Base-by-base conservation (phyloP, 192 early-diverging fungal species). In the Funneliformis geosporum region DNA sequence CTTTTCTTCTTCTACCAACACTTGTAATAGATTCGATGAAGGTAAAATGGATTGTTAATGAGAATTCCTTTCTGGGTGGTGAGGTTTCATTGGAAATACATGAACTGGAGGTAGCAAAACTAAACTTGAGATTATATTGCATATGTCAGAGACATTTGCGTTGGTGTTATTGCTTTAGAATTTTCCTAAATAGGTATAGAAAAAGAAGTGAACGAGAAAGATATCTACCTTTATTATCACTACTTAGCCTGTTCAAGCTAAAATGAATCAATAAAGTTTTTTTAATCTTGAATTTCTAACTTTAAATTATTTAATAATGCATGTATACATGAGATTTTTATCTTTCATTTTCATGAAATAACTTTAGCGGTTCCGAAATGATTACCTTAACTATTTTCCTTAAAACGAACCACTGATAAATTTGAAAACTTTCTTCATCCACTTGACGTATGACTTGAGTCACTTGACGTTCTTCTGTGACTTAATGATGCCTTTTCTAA, bases 391-490 rank as follows among this genome's bases (percentile, higher is more conserved):
- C 67, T 12, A 11, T 8, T n/a, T 8, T 18, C 42, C 67, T 43
- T 69, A 69, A 40, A 69, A 43, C 38, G 14, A 1, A 69, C 67
- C 5, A 40, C 67, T 21, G 67, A 33, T 21, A 69, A 42, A 42
- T 69, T 69, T n/a, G 67, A 42, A 44, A 69, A 42, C 10, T 40
- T 69, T 16, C 39, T 40, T n/a, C 67, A 14, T 3, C 67, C 67
- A 10, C 67, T 69, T 38, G 33, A 21, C 42, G 43, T 40, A 23
- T 69, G 42, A 73, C 72, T 73, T 59, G 28, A 27, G 27, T 73
- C 72, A 60, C 72, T 73, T 21, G 46, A 59, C 10, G 72, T 55
- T 55, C 72, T 73, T 38, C 50, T 73, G 25, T 73, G 72, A 47
- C 33, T 73, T 47, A 28, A 73, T 28, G 46, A 12, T 33, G 9